Evolutionary conservation across 495 filamentous ascomycete genomes (phyloP), one percentile per base, ranked within the genome.

Genomic region (Daldinia loculata): DNA sequence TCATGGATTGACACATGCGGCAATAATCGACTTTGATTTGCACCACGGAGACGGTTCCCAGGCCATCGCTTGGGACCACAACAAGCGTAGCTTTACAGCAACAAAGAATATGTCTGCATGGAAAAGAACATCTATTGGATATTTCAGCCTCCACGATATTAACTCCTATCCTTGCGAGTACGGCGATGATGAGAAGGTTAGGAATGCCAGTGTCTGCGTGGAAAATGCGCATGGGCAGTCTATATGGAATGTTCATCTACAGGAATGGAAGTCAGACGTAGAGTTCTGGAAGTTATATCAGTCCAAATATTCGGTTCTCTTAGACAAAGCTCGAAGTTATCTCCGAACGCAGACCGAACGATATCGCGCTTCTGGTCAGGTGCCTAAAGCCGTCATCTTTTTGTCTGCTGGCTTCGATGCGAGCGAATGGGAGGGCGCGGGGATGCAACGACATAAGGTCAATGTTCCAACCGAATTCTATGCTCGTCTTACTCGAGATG

Each of bases 381-480:
- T 81, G 22, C 91, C 93, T 34, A 93, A 89, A 73, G 93, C 91
- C 7, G 94, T 94, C 6, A 92, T 99, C 32, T 99, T 99, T 77
- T 79, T 99, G 32, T 97, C 93, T 34, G 95, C 95, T 0, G 95
- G 95, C 0, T 99, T 99, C 71, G 95, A 99, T 81, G 96, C 95
- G 4, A 97, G 93, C 74, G 92, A 98, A 75, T 94, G 92, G 88
- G 95, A 99, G 78, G 86, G 89, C n/a, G 77, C 83, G 3, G 92
- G 91, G 1, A 98, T 99, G 96, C 95, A 98, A 76, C 84, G 95
- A 56, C 95, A 99, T 79, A 89, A 90, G 57, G 93, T 96, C 63
- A 95, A 97, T 79, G 94, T 99, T 7, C 95, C 96, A 0, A 98
- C 95, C 6, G 93, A 93, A 32, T 99, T 99, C 77, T 99, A 98